Conservation (phyloP, 2,329 filamentous ascomycete genomes). For the Verticillium isaacii region DNA sequence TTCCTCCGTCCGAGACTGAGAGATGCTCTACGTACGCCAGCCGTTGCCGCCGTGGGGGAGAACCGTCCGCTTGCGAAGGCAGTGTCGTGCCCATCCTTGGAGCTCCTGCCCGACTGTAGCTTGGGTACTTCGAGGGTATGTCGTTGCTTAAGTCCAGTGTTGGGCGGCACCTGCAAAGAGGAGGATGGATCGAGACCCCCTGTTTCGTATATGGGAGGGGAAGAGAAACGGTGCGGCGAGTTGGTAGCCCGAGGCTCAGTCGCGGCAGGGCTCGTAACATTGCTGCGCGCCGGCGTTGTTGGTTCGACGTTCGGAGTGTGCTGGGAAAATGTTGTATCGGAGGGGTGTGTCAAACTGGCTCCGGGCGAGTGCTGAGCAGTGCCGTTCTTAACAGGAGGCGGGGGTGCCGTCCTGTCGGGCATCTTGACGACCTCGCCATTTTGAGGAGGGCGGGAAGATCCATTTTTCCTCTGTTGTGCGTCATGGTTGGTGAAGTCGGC, state of each 20-base stretch:
- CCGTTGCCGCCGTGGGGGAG: conserved; percentile 58
- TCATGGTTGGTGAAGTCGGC: conserved; percentile 29
- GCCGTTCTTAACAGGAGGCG: conserved; percentile 5
- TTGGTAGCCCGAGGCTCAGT: conserved; percentile 5
- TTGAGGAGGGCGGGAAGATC: conserved; percentile 11
- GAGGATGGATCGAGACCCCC: conserved; percentile 29
- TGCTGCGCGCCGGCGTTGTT: not conserved
- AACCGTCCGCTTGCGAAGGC: conserved; percentile 73
- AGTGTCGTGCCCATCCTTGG: conserved; percentile 67
- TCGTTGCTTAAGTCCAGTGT: conserved; percentile 66
- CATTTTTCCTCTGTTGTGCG: conserved; percentile 2
- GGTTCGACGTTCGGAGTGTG: not conserved
- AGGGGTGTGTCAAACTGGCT: not conserved
- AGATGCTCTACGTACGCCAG: conserved; percentile 69
- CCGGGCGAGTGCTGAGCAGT: not conserved
- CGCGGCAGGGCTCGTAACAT: not conserved
- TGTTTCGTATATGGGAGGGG: conserved; percentile 53
- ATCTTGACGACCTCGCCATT: conserved; percentile 18
- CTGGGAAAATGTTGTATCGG: not conserved
- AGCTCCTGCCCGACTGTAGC: conserved; percentile 56
- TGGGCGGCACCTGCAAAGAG: conserved; percentile 48
- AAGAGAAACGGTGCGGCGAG: conserved; percentile 57
- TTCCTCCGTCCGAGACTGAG: conserved; percentile 74
- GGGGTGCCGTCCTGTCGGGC: conserved; percentile 20
- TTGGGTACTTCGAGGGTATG: conserved; percentile 87